phyloP scores from a whole-genome alignment of 2,329 filamentous ascomycete genomes.

The Colletotrichum kahawae region DNA sequence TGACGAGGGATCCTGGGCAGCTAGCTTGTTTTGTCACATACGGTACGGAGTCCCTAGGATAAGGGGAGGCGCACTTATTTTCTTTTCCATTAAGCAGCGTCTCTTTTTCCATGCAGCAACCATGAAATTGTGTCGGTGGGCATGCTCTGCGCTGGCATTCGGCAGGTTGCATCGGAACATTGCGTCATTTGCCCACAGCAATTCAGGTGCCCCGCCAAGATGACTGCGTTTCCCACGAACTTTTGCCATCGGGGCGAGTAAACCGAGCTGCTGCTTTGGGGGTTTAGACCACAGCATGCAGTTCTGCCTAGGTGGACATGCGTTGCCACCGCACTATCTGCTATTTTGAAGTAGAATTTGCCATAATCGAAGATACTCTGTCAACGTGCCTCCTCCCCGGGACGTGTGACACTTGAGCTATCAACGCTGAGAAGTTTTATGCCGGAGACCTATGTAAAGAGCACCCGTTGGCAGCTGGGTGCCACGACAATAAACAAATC shows the following conservation, averaged over 20 bases:
- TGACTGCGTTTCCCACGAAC: not conserved
- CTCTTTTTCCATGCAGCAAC: not conserved
- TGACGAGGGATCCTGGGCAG: not conserved
- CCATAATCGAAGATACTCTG: not conserved
- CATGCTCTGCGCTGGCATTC: not conserved
- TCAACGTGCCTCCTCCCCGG: not conserved
- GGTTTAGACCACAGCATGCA: not conserved
- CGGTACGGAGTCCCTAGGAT: not conserved
- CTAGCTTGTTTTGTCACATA: slow-evolving; percentile 18
- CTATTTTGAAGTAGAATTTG: not conserved
- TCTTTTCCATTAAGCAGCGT: not conserved
- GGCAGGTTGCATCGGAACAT: slow-evolving; percentile 1
- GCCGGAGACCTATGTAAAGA: not conserved
- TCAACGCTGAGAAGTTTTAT: not conserved
- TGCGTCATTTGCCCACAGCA: slow-evolving; percentile 5
- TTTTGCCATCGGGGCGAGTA: not conserved
- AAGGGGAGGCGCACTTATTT: slow-evolving; percentile 16
- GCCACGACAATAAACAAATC: not conserved
- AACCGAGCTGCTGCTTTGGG: not conserved
- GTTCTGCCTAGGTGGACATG: not conserved
- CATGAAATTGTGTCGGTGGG: not conserved
- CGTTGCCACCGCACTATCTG: not conserved
- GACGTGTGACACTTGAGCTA: not conserved
- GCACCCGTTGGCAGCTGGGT: not conserved
- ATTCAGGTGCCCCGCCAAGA: not conserved